Evolutionary conservation across 2,329 filamentous ascomycete genomes (phyloP).

Genomic region (Colletotrichum godetiae): DNA sequence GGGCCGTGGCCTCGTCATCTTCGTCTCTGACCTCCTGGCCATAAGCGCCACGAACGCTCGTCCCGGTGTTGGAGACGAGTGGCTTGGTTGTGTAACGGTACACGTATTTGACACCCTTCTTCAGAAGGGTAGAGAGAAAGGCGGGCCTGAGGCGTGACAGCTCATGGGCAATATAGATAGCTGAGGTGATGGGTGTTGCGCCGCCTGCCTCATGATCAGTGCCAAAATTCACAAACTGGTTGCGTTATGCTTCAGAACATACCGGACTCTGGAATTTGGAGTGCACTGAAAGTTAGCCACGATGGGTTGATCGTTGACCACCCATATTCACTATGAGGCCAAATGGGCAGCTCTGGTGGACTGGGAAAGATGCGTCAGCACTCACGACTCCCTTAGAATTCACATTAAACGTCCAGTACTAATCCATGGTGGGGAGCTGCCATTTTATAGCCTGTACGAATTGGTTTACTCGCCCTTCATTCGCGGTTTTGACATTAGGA

Average conservation of each 20-base stretch:
- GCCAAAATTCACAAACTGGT: neutral
- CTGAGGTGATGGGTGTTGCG: conserved; percentile 48
- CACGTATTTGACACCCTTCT: conserved; percentile 45
- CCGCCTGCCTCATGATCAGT: conserved; percentile 39
- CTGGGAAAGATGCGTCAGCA: neutral
- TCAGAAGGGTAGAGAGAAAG: conserved; percentile 42
- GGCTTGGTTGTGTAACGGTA: conserved; percentile 43
- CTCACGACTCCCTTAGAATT: no score
- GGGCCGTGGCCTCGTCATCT: conserved; percentile 40
- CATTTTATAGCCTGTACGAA: neutral
- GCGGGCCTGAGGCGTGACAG: conserved; percentile 42
- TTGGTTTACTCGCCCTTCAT: conserved; percentile 44
- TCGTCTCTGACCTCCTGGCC: conserved; percentile 41
- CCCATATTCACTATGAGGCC: conserved; percentile 49
- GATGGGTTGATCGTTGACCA: conserved; percentile 51
- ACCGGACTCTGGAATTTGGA: conserved; percentile 41
- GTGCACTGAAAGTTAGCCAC: conserved; percentile 47
- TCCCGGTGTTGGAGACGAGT: conserved; percentile 45
- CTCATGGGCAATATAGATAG: conserved; percentile 42
- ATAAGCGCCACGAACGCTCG: conserved; percentile 45
- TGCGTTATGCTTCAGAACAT: conserved; percentile 35
- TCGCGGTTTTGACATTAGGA: conserved; percentile 50
- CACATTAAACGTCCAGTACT: no score
- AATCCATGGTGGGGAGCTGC: no score
- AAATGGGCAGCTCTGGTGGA: conserved; percentile 51